Evolutionary conservation across 2,329 filamentous ascomycete species (phyloP), one percentile per base, ranked within the genome.

Genomic region (Ustilaginoidea virens): DNA sequence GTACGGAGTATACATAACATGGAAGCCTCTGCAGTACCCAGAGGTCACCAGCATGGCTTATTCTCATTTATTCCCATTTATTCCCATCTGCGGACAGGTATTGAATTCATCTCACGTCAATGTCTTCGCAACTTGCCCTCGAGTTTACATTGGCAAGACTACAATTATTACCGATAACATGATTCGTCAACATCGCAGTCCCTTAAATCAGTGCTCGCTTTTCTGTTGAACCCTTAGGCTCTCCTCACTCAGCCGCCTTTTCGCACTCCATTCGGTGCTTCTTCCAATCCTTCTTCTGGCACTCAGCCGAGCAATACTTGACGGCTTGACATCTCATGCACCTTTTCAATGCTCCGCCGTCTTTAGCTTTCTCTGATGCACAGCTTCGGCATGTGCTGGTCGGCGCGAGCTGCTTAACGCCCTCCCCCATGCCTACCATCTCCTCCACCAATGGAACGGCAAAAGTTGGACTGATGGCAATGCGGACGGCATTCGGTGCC

Each of bases 401-500:
- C 1, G 20, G 17, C 12, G 33, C 17, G 18, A 31, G 8, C 12
- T 17, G 17, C 7, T 21, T 12, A 28, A 24, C 11, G 23, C 19
- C 24, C 22, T 20, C 30, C 32, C 33, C 21, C n/a, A 42, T 29
- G 5, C 30, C 35, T 23, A 56, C 35, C 13, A 56, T 37, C 15
- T 57, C 45, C 38, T 66, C 61, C 1, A 60, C 53, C 7, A 55
- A 49, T 0, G 53, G 52, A 14, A 53, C 51, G 7, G 62, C 47
- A 40, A 59, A 76, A 0, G 53, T 47, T 0, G 67, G 67, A 31
- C 69, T 74, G 38, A 76, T 66, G 4, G 66, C 68, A 5, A 70
- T 51, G 5, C 73, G 59, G 17, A 71, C 66, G 17, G 63, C 56
- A 27, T 58, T 47, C 30, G 51, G 43, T 1, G 49, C 47, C 8